Percentiles rank a stretch among this genome's conserved stretches.
Conservation (phyloP, 176 grass and related monocot genomes). For the Raddia distichophylla region DNA sequence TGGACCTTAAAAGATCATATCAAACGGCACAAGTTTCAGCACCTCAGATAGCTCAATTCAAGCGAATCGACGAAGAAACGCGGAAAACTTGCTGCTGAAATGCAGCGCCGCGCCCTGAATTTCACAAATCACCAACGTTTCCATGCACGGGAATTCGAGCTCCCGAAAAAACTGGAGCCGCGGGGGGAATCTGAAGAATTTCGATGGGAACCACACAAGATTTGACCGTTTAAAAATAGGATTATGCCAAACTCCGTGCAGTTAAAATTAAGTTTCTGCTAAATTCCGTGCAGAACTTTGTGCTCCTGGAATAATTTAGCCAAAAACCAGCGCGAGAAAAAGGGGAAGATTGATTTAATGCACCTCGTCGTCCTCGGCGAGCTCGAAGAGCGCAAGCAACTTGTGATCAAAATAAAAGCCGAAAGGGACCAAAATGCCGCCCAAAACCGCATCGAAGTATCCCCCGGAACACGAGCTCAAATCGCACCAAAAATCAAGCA, state of each 20-base stretch:
- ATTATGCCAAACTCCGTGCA: slow-evolving; percentile 2
- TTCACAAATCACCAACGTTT: background rate
- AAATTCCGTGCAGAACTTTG: slow-evolving; percentile 19
- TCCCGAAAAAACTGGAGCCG: background rate
- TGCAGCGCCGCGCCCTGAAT: background rate
- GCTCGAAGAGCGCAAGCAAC: slow-evolving; percentile 51
- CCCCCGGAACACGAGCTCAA: background rate
- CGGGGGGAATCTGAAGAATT: too few species aligned
- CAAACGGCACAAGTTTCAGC: slow-evolving; percentile 21
- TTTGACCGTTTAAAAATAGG: background rate
- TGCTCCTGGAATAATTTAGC: slow-evolving; percentile 31
- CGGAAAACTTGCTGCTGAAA: slow-evolving; percentile 7
- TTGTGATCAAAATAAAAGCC: slow-evolving; percentile 52
- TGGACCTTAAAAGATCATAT: slow-evolving; percentile 30
- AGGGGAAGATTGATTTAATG: background rate
- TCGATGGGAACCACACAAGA: background rate
- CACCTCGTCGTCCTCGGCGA: slow-evolving; percentile 26
- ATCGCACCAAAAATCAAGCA: slow-evolving; percentile 23
- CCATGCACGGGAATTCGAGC: slow-evolving; percentile 18
- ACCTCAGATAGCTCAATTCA: slow-evolving; percentile 32
- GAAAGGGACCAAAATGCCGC: slow-evolving; percentile 47
- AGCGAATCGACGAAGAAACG: slow-evolving; percentile 39
- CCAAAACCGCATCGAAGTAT: slow-evolving; percentile 29
- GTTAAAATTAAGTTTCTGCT: background rate
- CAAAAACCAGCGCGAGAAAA: slow-evolving; percentile 2